Evolutionary conservation across 805 yeast genomes (phyloP), one percentile per base, ranked within the genome.

Genomic region (Torulaspora maleeae): DNA sequence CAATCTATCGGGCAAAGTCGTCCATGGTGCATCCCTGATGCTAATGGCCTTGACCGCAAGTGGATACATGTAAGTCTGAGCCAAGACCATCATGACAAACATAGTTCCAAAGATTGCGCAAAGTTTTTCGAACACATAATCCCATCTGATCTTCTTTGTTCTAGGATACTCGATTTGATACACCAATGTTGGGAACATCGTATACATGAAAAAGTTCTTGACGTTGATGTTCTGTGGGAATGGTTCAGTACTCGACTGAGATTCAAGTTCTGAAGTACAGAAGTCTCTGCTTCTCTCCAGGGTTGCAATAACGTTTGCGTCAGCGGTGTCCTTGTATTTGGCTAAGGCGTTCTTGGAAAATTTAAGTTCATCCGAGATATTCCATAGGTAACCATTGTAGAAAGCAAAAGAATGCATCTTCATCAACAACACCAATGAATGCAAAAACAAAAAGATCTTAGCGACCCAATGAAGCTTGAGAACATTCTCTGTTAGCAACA

Each of bases 351-450:
- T 56, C 44, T 67, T 67, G 0, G 86, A 77, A 47, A 71, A 75
- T 2, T 70, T 55, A 36, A 83, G 67, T 58, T 86, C 91, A 12
- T 69, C 64, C 17, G 63, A 56, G 36, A 83, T 77, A 27, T 63
- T 68, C 89, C 95, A 86, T 48, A 93, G 68, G 61, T 91, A 88
- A 0, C 98, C 99, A 60, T 90, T 90, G 69, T 82, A 93, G 59
- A 86, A 89, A 1, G 87, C 87, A 62, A 82, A 93, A 1, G 98
- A 89, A 64, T 93, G 98, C 80, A 84, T 83, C 63, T 93, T 93
- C 99, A 93, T 93, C 55, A 95, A 62, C 52, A 89, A 71, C 1
- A 93, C 98, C 39, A 88, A 71, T 9, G 89, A 79, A 61, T 93
- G 99, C 41, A 93, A 70, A 48, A 87, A 77, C 50, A 93, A 67